Conservation (phyloP, 2,329 filamentous ascomycete genomes). For the Epichloe brachyelytri region DNA sequence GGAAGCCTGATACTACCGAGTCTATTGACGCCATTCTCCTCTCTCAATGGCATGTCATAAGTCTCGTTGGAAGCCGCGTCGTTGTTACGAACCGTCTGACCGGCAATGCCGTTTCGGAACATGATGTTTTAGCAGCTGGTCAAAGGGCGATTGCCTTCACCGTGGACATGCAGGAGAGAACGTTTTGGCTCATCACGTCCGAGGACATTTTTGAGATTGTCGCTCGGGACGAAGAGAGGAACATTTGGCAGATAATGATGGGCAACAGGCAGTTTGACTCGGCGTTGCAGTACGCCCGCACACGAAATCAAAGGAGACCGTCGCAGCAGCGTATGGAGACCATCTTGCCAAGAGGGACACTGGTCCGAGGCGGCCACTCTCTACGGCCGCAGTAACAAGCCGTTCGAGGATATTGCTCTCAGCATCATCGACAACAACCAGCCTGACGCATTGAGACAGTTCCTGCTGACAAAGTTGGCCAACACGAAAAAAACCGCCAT, state of each 20-base stretch:
- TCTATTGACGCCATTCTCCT: conserved; percentile 68
- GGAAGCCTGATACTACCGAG: conserved; percentile 50
- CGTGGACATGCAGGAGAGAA: conserved; percentile 87
- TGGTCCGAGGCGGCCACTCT: conserved; percentile 78
- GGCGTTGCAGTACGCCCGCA: conserved; percentile 74
- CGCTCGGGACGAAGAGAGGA: conserved; percentile 76
- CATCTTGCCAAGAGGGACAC: conserved; percentile 69
- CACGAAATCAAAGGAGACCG: conserved; percentile 68
- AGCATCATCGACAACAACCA: conserved; percentile 83
- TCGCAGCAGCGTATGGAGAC: conserved; percentile 86
- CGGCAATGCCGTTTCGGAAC: conserved; percentile 75
- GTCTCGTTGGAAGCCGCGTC: conserved; percentile 68
- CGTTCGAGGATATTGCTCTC: conserved; percentile 90
- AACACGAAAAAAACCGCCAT: conserved; percentile 63
- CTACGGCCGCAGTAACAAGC: conserved; percentile 91
- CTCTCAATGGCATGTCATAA: conserved; percentile 87
- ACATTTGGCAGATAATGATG: conserved; percentile 92
- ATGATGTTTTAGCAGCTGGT: conserved; percentile 67
- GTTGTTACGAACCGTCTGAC: conserved; percentile 81
- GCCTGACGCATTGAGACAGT: conserved; percentile 80
- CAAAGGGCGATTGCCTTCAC: conserved; percentile 74
- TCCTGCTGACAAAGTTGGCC: conserved; percentile 71
- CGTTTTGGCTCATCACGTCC: conserved; percentile 89
- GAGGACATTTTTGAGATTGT: conserved; percentile 91
- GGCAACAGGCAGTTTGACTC: conserved; percentile 77